Evolutionary conservation across 768 basidiomycete genomes (phyloP).

Genomic region (Neoboletus subvelutipes): DNA sequence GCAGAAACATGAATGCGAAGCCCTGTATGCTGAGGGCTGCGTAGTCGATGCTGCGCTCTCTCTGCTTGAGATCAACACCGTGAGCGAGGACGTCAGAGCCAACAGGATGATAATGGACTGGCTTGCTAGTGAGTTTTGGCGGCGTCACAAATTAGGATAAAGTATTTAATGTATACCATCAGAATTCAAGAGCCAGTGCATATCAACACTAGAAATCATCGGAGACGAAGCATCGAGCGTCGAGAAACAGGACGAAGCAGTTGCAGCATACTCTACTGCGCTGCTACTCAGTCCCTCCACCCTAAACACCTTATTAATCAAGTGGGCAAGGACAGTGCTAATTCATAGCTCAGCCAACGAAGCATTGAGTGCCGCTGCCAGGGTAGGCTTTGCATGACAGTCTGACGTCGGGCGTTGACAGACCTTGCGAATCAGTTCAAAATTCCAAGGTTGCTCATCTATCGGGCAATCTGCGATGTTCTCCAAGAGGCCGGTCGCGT

Average conservation of each 20-base stretch:
- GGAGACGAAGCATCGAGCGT: not conserved
- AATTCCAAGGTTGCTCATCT: not conserved
- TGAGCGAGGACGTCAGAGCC: not conserved
- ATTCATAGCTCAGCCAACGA: not conserved
- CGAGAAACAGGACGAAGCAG: not conserved
- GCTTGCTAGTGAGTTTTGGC: constrained; percentile 5
- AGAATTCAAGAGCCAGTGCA: constrained; percentile 6
- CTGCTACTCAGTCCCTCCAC: not conserved
- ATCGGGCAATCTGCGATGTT: not conserved
- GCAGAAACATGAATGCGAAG: not conserved
- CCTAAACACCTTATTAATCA: not conserved
- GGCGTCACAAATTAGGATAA: accelerated
- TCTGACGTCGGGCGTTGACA: no score
- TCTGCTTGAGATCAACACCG: not conserved
- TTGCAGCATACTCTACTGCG: constrained; percentile 1
- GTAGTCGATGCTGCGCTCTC: constrained; percentile 3
- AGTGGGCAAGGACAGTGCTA: not conserved
- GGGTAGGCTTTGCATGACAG: not conserved
- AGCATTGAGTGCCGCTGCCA: not conserved
- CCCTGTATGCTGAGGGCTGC: not conserved
- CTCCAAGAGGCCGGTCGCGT: not conserved
- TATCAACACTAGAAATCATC: not conserved
- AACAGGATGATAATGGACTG: not conserved
- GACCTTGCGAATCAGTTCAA: not conserved
- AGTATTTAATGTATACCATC: not conserved